A percentile compares a stretch with the other conserved stretches of the same genome.
Evolutionary conservation across 352 stramenopile genomes (phyloP).

Genomic region (Globisporangium canariense): DNA sequence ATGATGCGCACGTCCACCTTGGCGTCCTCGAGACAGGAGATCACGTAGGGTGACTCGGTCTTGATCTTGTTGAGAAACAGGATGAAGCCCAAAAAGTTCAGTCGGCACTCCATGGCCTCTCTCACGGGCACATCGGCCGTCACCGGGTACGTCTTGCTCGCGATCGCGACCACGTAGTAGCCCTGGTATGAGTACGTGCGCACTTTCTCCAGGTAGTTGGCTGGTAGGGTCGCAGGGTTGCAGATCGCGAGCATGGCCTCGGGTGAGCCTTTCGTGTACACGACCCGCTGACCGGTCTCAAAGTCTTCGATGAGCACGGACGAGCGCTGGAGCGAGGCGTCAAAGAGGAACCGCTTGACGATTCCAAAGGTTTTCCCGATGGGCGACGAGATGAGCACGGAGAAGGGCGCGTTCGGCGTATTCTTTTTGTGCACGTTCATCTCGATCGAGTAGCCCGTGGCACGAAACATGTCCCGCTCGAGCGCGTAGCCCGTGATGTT

Average conservation of each 20-base stretch:
- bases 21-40: slow-evolving; percentile 70
- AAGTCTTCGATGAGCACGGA: slow-evolving; percentile 72
- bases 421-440: slow-evolving; percentile 42
- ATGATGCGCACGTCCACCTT: slow-evolving; percentile 85
- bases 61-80: slow-evolving; percentile 91
- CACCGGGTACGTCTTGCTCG: slow-evolving; percentile 54
- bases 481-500: slow-evolving; percentile 63
- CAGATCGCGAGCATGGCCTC: slow-evolving; percentile 67
- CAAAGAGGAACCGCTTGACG: slow-evolving; percentile 70
- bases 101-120: slow-evolving; percentile 71
- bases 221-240: slow-evolving; percentile 50
- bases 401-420: slow-evolving; percentile 53
- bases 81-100: slow-evolving; percentile 82
- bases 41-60: slow-evolving; percentile 75
- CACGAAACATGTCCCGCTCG: slow-evolving; percentile 71
- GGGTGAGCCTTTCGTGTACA: slow-evolving; percentile 70
- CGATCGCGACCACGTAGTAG: slow-evolving; percentile 79
- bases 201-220: slow-evolving; percentile 62
- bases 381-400: slow-evolving; percentile 58
- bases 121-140: slow-evolving; percentile 45
- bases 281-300: slow-evolving; percentile 51
- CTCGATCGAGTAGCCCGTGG: slow-evolving; percentile 59
- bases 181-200: slow-evolving; percentile 71
- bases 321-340: slow-evolving; percentile 63
- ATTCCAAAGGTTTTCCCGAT: slow-evolving; percentile 69